phyloP scores from a whole-genome alignment of 1,284 basidiomycete genomes.

The Volvariella surrecta region DNA sequence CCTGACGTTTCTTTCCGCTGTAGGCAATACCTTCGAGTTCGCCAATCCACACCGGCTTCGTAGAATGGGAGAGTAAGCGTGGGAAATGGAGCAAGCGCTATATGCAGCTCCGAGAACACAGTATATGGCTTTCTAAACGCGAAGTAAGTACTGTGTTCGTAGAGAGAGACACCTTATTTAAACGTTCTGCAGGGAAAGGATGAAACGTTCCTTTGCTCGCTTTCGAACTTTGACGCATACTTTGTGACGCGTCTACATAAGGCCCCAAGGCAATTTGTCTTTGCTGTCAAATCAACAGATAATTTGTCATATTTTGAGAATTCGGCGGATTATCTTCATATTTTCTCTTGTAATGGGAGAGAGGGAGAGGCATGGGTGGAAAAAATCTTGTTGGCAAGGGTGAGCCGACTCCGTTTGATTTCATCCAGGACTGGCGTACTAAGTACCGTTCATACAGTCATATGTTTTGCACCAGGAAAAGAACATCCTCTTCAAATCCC shows the following conservation, averaged over 20 bases:
- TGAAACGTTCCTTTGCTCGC: constrained; percentile 66
- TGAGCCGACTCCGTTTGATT: constrained; percentile 27
- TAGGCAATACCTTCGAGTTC: constrained; percentile 66
- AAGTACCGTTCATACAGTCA: constrained; percentile 36
- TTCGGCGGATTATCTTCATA: constrained; percentile 75
- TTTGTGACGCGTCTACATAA: constrained; percentile 62
- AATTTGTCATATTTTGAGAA: constrained; percentile 80
- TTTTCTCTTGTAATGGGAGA: constrained; percentile 67
- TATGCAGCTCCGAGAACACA: constrained; percentile 78
- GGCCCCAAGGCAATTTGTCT: constrained; percentile 71
- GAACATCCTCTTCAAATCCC: constrained; percentile 49
- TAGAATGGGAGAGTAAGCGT: constrained; percentile 81
- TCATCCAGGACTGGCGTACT: constrained; percentile 2
- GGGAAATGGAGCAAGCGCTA: constrained; percentile 91
- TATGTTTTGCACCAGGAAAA: constrained; percentile 75
- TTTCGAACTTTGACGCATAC: constrained; percentile 84
- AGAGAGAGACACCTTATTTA: background rate
- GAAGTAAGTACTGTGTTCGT: constrained; percentile 54
- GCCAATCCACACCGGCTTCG: constrained; percentile 63
- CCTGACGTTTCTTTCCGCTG: constrained; percentile 7
- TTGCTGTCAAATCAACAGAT: constrained; percentile 84
- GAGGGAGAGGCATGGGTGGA: constrained; percentile 64
- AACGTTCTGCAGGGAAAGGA: constrained; percentile 67
- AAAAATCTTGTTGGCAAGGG: constrained; percentile 67
- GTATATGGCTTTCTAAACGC: constrained; percentile 78